A percentile compares a stretch with the other conserved stretches of the same genome.
Evolutionary conservation across 1,284 basidiomycete genomes (phyloP).

Genomic region (Trichosporon asahii): DNA sequence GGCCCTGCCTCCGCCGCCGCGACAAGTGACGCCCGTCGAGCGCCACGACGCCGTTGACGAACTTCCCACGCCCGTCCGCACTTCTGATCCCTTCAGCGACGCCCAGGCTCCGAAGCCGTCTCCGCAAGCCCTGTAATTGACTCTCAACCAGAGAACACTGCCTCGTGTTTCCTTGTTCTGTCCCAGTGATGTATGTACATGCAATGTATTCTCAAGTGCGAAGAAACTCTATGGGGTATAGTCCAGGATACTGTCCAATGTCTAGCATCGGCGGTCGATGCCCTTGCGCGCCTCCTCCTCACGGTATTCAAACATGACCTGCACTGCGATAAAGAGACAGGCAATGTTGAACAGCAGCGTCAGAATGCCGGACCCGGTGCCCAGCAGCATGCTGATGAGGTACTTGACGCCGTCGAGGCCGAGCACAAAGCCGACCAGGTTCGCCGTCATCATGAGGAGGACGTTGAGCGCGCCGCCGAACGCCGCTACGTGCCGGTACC

Average conservation of each 20-base stretch:
- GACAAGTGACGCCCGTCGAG: neutral
- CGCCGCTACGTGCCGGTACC: slow-evolving; percentile 86
- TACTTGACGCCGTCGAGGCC: slow-evolving; percentile 78
- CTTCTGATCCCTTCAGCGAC: neutral
- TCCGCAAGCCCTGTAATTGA: neutral
- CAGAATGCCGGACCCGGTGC: slow-evolving; percentile 56
- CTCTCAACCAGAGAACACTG: neutral
- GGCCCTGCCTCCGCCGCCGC: neutral
- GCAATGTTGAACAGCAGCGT: slow-evolving; percentile 65
- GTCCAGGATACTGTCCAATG: neutral
- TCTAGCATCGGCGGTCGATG: slow-evolving; percentile 41
- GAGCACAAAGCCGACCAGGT: slow-evolving; percentile 92
- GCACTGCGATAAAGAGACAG: slow-evolving; percentile 76
- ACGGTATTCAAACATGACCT: slow-evolving; percentile 94
- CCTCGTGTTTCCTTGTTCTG: neutral
- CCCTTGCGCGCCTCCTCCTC: slow-evolving; percentile 48
- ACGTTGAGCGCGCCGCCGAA: slow-evolving; percentile 81
- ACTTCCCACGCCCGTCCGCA: neutral
- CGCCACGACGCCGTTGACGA: neutral
- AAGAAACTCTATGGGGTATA: neutral
- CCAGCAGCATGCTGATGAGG: slow-evolving; percentile 65
- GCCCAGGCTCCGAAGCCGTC: neutral
- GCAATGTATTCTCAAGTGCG: neutral
- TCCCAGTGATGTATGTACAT: neutral
- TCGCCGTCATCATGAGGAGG: slow-evolving; percentile 86